phyloP scores from a whole-genome alignment of 2,329 filamentous ascomycete species.

The Claviceps africana region DNA sequence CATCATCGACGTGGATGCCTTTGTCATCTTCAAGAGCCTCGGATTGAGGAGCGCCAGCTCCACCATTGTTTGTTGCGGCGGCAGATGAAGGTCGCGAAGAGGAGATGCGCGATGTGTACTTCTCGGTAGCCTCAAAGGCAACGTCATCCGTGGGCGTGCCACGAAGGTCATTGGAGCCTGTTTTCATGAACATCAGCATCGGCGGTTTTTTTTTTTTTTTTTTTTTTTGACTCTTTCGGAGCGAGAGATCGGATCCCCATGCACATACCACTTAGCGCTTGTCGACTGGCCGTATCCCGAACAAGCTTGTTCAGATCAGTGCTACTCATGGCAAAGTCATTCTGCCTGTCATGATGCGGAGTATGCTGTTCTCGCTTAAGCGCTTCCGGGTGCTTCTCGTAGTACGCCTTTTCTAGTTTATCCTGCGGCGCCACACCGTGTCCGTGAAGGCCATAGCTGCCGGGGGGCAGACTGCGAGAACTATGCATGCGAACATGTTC shows the following conservation, averaged over 20 bases:
- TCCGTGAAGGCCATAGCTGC: slow-evolving; percentile 85
- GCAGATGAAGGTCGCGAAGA: slow-evolving; percentile 44
- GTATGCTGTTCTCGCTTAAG: slow-evolving; percentile 57
- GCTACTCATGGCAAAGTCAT: slow-evolving; percentile 75
- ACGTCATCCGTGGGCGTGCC: slow-evolving; percentile 83
- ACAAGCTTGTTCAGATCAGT: slow-evolving; percentile 87
- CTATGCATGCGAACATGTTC: slow-evolving; percentile 61
- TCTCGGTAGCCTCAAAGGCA: slow-evolving; percentile 74
- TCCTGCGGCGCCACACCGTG: slow-evolving; percentile 65
- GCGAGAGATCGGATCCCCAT: background rate
- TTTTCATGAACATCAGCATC: slow-evolving; percentile 9
- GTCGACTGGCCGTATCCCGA: slow-evolving; percentile 48
- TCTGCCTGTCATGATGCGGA: slow-evolving; percentile 39
- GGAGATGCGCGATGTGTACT: slow-evolving; percentile 63
- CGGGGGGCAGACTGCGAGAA: slow-evolving; percentile 58
- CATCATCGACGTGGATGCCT: slow-evolving; percentile 61
- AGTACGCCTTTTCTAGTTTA: slow-evolving; percentile 83
- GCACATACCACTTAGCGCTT: slow-evolving; percentile 24
- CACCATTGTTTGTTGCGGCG: slow-evolving; percentile 18
- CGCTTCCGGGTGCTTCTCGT: slow-evolving; percentile 78
- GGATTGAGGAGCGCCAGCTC: slow-evolving; percentile 13
- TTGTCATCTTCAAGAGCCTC: slow-evolving; percentile 36
- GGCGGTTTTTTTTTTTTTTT: too few relatives aligned
- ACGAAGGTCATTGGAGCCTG: slow-evolving; percentile 49
- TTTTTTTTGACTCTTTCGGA: slow-evolving; percentile 6